A percentile compares a stretch with the other conserved stretches of the same genome.
Evolutionary conservation across 345 rosid genomes (phyloP).

Genomic region (Eucalyptus pauciflora): DNA sequence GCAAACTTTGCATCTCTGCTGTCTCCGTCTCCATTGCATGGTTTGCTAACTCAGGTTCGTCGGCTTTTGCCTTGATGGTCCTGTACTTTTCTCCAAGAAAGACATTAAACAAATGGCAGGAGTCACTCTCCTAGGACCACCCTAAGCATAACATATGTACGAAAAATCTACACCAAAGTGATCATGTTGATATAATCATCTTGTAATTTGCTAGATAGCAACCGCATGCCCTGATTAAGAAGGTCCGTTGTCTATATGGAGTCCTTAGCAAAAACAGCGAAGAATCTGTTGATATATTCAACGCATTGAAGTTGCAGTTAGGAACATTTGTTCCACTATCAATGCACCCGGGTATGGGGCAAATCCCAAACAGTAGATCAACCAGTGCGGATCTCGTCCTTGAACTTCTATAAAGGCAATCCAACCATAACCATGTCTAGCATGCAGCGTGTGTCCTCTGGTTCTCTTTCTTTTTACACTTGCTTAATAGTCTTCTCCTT

Average conservation of each 20-base stretch:
- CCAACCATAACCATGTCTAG: neutral
- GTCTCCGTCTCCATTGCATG: neutral
- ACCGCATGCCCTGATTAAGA: neutral
- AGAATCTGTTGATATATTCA: neutral
- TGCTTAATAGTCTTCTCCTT: neutral
- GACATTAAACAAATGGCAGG: neutral
- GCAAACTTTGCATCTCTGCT: neutral
- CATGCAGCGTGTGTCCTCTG: neutral
- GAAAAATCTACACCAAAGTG: neutral
- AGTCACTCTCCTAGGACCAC: neutral
- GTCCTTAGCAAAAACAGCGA: neutral
- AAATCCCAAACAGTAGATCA: neutral
- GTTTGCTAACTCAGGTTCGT: neutral
- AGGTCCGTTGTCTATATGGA: neutral
- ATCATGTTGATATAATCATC: neutral
- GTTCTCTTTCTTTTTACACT: neutral
- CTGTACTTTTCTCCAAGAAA: neutral
- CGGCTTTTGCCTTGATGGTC: neutral
- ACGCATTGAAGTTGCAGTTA: neutral
- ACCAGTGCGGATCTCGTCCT: neutral
- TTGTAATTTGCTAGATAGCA: neutral
- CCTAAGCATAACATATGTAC: neutral
- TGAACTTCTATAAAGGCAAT: neutral
- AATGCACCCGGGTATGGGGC: neutral
- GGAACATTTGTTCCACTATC: neutral